Base-by-base conservation (phyloP, 2,329 filamentous ascomycete species). In the Fusarium concolor region DNA sequence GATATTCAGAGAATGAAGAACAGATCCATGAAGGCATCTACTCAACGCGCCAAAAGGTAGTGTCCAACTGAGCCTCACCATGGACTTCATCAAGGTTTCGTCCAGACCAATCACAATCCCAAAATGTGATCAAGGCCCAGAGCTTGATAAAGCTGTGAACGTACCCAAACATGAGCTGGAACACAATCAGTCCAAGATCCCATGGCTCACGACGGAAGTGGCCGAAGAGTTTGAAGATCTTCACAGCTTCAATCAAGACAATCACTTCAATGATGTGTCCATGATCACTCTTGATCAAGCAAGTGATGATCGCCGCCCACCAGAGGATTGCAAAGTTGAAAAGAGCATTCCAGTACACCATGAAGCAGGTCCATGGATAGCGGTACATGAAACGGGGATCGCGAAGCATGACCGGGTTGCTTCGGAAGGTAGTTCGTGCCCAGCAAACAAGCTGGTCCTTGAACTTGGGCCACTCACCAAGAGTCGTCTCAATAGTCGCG, bases 371-470 rank as follows among this genome's bases (percentile, higher is more conserved):
- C 83, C 85, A 90, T 0, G 66, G 45, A 10, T 75, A 74, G 0
- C 63, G 51, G 1, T 6, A 24, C 1, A 71, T 8, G 2, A 75
- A 75, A 1, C 5, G 2, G 0, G 82, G 82, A 65, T 87, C 81
- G 2, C 70, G 53, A 79, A 90, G 79, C 28, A 82, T 82, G 4
- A 80, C 82, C 1, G 79, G 71, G 71, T 89, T 89, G 55, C 82
- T 85, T 8, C 88, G 80, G 79, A 84, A 89, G 0, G 84, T 88
- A 0, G 86, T 87, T 3, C 88, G 80, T 0, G 81, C 81, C 88
- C 86, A 90, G 14, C 87, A 82, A 10, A 84, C 52, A 39, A 86
- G 83, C 67, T 90, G 87, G 1, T 75, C 72, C 5, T 80, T 68
- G 70, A 87, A 89, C 68, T 85, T 85, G 5, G 77, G 73, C 69